phyloP scores from a whole-genome alignment of 176 grass and related monocot genomes.

The Oryza meridionalis region DNA sequence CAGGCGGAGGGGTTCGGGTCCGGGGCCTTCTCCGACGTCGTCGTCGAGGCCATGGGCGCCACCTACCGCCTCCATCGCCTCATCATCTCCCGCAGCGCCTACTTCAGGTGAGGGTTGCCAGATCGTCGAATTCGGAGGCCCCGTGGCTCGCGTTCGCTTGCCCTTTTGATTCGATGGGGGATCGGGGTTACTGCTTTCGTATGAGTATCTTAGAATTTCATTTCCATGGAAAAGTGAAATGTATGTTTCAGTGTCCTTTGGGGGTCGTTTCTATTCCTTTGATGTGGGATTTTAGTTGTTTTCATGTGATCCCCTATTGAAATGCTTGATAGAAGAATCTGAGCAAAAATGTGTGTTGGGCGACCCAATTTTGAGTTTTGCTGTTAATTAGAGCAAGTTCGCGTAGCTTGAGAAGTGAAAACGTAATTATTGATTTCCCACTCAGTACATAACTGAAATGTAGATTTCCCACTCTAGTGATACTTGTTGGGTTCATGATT shows the following conservation, averaged over 20 bases:
- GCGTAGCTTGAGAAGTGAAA: not conserved
- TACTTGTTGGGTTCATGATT: not conserved
- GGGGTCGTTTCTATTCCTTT: not conserved
- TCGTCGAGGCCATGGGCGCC: constrained; percentile 86
- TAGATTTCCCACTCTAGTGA: not conserved
- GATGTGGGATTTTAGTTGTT: not conserved
- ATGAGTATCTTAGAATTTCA: constrained; percentile 1
- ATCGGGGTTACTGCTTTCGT: not conserved
- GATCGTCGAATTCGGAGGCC: not conserved
- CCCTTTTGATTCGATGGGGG: not conserved
- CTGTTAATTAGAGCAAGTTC: not conserved
- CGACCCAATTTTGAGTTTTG: not conserved
- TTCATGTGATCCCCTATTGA: not conserved
- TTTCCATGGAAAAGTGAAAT: constrained; percentile 1
- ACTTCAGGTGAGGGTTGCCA: constrained; percentile 68
- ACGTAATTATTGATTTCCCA: not conserved
- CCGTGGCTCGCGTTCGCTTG: no score
- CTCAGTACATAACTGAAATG: not conserved
- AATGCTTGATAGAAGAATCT: not conserved
- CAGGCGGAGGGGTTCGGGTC: constrained; percentile 80
- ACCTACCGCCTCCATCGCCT: constrained; percentile 90
- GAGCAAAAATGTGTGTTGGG: not conserved
- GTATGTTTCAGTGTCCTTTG: not conserved
- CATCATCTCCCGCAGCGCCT: constrained; percentile 94
- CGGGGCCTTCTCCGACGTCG: constrained; percentile 87